phyloP scores from a whole-genome alignment of 1,284 basidiomycete species.

The Tilletia walkeri region DNA sequence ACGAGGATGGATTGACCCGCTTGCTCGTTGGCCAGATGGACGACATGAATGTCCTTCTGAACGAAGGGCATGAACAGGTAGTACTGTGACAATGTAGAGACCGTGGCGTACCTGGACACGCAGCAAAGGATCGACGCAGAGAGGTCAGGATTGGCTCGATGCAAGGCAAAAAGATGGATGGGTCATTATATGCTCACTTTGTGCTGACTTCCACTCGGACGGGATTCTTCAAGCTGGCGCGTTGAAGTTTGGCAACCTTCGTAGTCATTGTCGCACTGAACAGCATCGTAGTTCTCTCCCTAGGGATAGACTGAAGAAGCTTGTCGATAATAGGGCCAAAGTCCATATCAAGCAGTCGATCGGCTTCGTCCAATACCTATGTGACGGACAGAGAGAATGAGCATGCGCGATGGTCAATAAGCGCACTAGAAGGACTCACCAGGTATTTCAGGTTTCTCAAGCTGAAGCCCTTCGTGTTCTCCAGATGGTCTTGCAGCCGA shows the following conservation, averaged over 20 bases:
- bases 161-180: neutral
- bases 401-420: no score
- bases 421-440: slow-evolving; percentile 61
- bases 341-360: slow-evolving; percentile 93
- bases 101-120: slow-evolving; percentile 80
- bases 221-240: slow-evolving; percentile 91
- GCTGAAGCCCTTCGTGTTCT: slow-evolving; percentile 97
- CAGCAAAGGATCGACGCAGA: neutral
- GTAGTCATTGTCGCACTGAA: slow-evolving; percentile 99
- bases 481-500: slow-evolving; percentile 88
- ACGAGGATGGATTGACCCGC: slow-evolving; percentile 92
- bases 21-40: slow-evolving; percentile 84
- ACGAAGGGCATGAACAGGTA: slow-evolving; percentile 91
- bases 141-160: neutral
- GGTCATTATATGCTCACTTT: slow-evolving; percentile 65
- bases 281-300: slow-evolving; percentile 89
- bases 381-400: neutral
- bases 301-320: slow-evolving; percentile 91
- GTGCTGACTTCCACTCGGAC: slow-evolving; percentile 86
- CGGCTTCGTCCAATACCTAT: slow-evolving; percentile 87
- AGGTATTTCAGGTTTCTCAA: slow-evolving; percentile 83
- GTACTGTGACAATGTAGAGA: slow-evolving; percentile 90
- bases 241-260: slow-evolving; percentile 93
- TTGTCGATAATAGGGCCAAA: slow-evolving; percentile 97
- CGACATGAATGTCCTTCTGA: slow-evolving; percentile 87